Base-by-base conservation (phyloP, 228 moss, liverwort and hornwort genomes). In the Sphagnum fallax region DNA sequence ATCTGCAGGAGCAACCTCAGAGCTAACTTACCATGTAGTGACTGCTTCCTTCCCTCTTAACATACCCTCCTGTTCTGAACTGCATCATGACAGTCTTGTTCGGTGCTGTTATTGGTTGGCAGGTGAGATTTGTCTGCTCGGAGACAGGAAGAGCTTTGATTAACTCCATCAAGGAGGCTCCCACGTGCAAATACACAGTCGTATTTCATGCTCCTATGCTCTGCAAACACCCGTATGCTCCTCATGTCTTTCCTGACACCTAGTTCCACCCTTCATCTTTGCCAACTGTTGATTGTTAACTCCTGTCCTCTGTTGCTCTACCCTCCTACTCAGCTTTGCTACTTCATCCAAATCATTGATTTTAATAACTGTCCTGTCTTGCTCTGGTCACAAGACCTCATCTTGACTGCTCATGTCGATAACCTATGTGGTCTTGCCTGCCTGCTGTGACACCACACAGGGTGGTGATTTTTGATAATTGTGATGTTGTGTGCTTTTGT, bases 41-140 rank as follows among this genome's bases (percentile, higher is more conserved):
- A 60, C 59, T 60, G 59, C 2, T 32, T 32, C 32, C 32, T 32
- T 32, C 32, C 32, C 32, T 32, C 32, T 32, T 32, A 32, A 32
- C 32, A 32, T 32, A 32, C 32, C 32, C 32, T 32, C 32, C 32
- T 32, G 32, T 32, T 32, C 32, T 3, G 32, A 32, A 32, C 32
- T 32, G 32, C 32, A 32, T 32, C 32, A 32, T 32, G 32, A 32
- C 32, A 32, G 32, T 32, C 32, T 32, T 32, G 32, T 32, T 32
- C 2, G 32, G 32, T 32, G 32, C 32, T 32, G 32, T 32, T 55
- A 12, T 12, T 55, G 55, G 55, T 8, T 1, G 8, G 75, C 82
- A 95, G 94, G 92, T 95, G 84, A 86, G 95, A 66, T 96, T 89
- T 76, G 88, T 92, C 62, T 96, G 92, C 77, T 92, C 95, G 51